Base-by-base conservation (phyloP, 2,329 filamentous ascomycete species). In the Aspergillus felis region DNA sequence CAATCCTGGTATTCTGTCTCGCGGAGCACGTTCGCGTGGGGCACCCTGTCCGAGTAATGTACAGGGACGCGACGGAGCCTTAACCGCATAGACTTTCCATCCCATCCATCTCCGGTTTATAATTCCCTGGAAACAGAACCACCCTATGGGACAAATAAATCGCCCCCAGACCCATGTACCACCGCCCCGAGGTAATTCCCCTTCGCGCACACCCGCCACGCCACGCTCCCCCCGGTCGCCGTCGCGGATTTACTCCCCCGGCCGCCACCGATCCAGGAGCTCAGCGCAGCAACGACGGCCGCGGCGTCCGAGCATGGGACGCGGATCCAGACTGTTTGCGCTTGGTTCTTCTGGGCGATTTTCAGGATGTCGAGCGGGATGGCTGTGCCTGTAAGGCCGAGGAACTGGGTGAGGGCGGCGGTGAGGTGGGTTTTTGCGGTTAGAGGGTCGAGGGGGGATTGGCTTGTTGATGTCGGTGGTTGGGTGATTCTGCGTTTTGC, bases 321-420 rank as follows among this genome's bases (percentile, higher is more conserved):
- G 38, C 79, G 72, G 14, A 81, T 72, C 77, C 78, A 81, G 7
- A 74, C 58, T 1, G 61, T 56, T 53, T 68, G 53, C 3, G 53
- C 42, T 35, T n/a, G 5, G 20, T 44, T 6, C 38, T 54, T 47
- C 0, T 59, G 47, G 1, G 47, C 67, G 20, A 77, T 63, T 49
- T 78, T 78, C 14, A 80, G 64, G 35, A 81, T 77, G 56, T 81
- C 79, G 51, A 81, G 70, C 2, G 77, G 65, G 42, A 81, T 79
- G 14, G 77, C 70, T 3, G 77, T 76, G 17, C 79, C 79, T 3
- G 73, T 72, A 7, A 80, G 57, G 1, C 79, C 79, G 48, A 81
- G 74, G 63, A 77, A 80, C 65, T 79, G 77, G 22, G 74, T 73
- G 1, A 81, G 70, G 1, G 79, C 78, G 46, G 78, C 70, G 50